Evolutionary conservation across 2,329 filamentous ascomycete genomes (phyloP).

Genomic region (Beauveria sp.): DNA sequence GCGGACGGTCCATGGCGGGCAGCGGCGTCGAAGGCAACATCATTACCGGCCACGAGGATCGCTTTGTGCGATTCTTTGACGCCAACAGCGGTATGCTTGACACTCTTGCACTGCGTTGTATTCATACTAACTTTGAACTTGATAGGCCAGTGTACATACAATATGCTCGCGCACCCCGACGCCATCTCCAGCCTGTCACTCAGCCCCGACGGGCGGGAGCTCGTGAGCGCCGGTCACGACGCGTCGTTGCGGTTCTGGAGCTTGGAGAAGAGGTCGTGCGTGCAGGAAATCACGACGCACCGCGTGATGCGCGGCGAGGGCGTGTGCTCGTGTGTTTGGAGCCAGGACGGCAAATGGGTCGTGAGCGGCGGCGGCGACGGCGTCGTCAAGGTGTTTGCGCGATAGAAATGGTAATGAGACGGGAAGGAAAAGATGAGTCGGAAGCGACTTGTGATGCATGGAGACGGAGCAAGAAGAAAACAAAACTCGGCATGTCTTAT

Average conservation of each 20-base stretch:
- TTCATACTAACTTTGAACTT: conserved; percentile 11
- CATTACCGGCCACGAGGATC: conserved; percentile 94
- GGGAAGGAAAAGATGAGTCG: no score
- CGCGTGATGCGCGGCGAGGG: conserved; percentile 93
- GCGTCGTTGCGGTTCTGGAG: conserved; percentile 96
- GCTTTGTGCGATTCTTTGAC: conserved; percentile 94
- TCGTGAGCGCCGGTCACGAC: conserved; percentile 93
- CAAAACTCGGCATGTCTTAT: not conserved
- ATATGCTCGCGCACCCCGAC: conserved; percentile 92
- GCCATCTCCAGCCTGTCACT: conserved; percentile 87
- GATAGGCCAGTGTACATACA: conserved; percentile 97
- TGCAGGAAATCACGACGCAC: conserved; percentile 89
- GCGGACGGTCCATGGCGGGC: conserved; percentile 54
- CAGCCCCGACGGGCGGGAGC: conserved; percentile 86
- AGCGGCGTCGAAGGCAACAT: conserved; percentile 86
- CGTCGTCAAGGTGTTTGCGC: conserved; percentile 83
- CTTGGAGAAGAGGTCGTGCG: conserved; percentile 88
- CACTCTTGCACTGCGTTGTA: not conserved
- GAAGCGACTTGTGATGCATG: no score
- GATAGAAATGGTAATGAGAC: conserved; percentile 24
- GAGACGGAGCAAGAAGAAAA: not conserved
- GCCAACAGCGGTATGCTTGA: conserved; percentile 84
- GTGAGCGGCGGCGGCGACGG: conserved; percentile 93
- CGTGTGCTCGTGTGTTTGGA: conserved; percentile 92
- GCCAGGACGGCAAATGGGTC: conserved; percentile 87